phyloP scores from a whole-genome alignment of 306 rosid species.

The Inga oerstediana region DNA sequence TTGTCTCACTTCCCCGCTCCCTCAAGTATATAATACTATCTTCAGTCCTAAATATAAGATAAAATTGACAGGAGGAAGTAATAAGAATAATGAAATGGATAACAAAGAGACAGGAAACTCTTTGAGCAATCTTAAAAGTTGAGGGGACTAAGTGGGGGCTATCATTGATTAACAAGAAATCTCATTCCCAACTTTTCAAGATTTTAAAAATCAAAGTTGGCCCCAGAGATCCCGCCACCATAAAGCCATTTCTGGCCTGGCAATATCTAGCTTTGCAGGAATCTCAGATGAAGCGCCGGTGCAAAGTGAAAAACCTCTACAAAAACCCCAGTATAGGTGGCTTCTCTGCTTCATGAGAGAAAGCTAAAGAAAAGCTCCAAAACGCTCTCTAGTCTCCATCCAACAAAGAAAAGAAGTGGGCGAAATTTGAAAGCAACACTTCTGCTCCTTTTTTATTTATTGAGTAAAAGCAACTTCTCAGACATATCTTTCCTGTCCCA shows the following conservation, averaged over 20 bases:
- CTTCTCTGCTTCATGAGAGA: slow-evolving; percentile 10
- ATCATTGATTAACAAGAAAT: background rate
- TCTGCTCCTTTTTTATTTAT: background rate
- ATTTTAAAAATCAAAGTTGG: background rate
- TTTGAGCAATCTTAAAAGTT: background rate
- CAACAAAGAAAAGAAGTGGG: background rate
- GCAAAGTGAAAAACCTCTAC: background rate
- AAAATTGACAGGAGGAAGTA: too few relatives aligned
- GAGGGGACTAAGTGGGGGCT: background rate
- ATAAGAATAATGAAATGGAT: background rate
- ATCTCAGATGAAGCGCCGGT: slow-evolving; percentile 20
- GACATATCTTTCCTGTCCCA: slow-evolving; percentile 15
- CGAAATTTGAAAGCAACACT: slow-evolving; percentile 20
- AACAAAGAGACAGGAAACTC: background rate
- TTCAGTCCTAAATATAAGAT: too few relatives aligned
- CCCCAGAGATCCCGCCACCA: slow-evolving; percentile 1
- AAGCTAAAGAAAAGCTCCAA: slow-evolving; percentile 22
- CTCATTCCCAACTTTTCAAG: background rate
- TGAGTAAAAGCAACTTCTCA: slow-evolving; percentile 22
- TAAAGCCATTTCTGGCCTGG: slow-evolving; percentile 1
- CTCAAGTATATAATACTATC: background rate
- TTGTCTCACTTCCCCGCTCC: slow-evolving; percentile 36
- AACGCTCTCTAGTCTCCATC: background rate
- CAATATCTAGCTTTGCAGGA: background rate
- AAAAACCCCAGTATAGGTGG: slow-evolving; percentile 12